These are phyloP conservation scores for Calonectria crousiana DNA, from an alignment of 2,329 filamentous ascomycete species.

Conservation along the genomic window DNA sequence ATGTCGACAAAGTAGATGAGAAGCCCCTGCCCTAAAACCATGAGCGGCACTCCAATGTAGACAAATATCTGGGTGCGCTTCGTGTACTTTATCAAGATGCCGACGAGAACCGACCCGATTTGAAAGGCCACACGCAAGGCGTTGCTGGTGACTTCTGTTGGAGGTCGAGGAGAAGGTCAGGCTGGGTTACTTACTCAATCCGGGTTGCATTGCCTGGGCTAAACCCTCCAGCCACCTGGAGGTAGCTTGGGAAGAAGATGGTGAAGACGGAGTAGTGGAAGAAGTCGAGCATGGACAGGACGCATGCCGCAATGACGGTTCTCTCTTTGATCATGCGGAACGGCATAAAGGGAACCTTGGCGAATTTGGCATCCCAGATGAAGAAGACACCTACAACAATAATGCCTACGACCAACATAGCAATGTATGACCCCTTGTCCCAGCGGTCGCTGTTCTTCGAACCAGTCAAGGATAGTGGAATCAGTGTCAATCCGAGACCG, in stretches of 20 bases:
- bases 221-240: slow-evolving; percentile 53
- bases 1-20: slow-evolving; percentile 47
- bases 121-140: slow-evolving; percentile 51
- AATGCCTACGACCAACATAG: slow-evolving; percentile 48
- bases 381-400: slow-evolving; percentile 43
- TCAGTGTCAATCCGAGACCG: slow-evolving; percentile 50
- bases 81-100: slow-evolving; percentile 51
- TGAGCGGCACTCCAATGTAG: slow-evolving; percentile 45
- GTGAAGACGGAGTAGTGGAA: slow-evolving; percentile 54
- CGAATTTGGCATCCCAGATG: slow-evolving; percentile 53
- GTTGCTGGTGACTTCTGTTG: slow-evolving; percentile 36
- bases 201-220: slow-evolving; percentile 51
- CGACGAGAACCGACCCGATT: slow-evolving; percentile 50
- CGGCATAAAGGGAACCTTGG: slow-evolving; percentile 53
- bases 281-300: slow-evolving; percentile 52
- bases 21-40: slow-evolving; percentile 50
- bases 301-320: slow-evolving; percentile 54
- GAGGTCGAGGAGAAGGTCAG: rapidly evolving
- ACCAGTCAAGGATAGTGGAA: slow-evolving; percentile 54
- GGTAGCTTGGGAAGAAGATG: slow-evolving; percentile 55
- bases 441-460: slow-evolving; percentile 47
- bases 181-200: slow-evolving; percentile 46
- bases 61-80: slow-evolving; percentile 49
- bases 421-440: slow-evolving; percentile 50
- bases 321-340: slow-evolving; percentile 53